These are phyloP conservation scores for Dendrothele bispora DNA, from an alignment of 768 basidiomycete species.

Conservation along the genomic window DNA sequence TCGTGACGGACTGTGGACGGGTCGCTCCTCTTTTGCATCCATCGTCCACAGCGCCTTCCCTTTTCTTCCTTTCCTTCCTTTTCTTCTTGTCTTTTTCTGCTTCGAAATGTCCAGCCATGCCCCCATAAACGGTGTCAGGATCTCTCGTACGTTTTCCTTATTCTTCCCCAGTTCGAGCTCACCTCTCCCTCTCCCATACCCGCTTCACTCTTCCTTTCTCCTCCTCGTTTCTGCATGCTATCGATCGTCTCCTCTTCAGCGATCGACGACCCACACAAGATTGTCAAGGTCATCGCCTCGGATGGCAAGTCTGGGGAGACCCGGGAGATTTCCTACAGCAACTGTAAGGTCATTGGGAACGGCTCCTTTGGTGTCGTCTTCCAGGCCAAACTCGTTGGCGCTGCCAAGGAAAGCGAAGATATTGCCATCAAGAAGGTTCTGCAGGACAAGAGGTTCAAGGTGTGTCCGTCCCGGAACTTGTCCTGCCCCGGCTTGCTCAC, in stretches of 20 bases:
- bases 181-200: slow-evolving; percentile 28
- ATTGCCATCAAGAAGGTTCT: slow-evolving; percentile 99
- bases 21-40: too few species aligned
- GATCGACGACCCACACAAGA: slow-evolving; percentile 95
- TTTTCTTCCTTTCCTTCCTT: background rate
- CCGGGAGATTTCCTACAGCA: slow-evolving; percentile 89
- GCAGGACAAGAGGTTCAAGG: slow-evolving; percentile 99
- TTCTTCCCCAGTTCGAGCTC: slow-evolving; percentile 16
- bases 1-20: too few species aligned
- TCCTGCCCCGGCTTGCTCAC: slow-evolving; percentile 7
- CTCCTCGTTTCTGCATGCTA: slow-evolving; percentile 19
- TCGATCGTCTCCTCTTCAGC: slow-evolving; percentile 46
- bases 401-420: slow-evolving; percentile 68
- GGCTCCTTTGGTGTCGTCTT: slow-evolving; percentile 99
- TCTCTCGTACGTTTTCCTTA: slow-evolving; percentile 64
- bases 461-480: slow-evolving; percentile 34
- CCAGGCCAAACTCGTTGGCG: slow-evolving; percentile 82
- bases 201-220: slow-evolving; percentile 5
- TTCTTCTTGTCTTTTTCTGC: background rate
- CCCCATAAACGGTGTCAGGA: slow-evolving; percentile 87
- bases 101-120: slow-evolving; percentile 68
- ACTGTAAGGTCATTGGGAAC: slow-evolving; percentile 98
- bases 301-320: slow-evolving; percentile 93
- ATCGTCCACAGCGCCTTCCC: too few species aligned
- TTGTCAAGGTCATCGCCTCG: slow-evolving; percentile 93